Evolutionary conservation across 106 monocot species (phyloP), one percentile per base, ranked within the genome.

Genomic region (Vanilla planifolia): DNA sequence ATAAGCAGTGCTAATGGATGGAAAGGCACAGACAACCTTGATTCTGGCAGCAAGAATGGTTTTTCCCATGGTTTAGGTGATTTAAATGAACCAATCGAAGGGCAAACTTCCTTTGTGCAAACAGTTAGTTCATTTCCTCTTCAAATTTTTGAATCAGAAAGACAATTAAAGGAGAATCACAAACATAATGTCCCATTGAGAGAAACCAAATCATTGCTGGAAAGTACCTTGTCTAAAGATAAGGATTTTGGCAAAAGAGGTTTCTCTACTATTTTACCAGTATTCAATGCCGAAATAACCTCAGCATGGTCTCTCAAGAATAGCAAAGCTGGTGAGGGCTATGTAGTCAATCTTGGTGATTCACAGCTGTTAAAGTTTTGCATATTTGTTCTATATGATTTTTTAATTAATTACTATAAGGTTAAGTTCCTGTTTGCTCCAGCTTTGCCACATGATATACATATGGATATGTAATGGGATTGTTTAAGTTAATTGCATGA

Each of bases 1-100:
- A 24, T 65, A 50, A 67, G 57, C 23, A 9, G 28, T 58, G 7
- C 27, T 45, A 39, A 37, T 46, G 39, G 37, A 63, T n/a, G n/a
- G n/a, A n/a, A n/a, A n/a, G 60, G 33, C 27, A 23, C 51, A 62
- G 44, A 27, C 37, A 41, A 40, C 14, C 26, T 43, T 17, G 55
- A 59, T 46, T 33, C 42, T 20, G 25, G 13, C 8, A 26, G 45
- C 17, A 47, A 48, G 41, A 50, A 45, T 47, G 9, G 4, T 39
- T 2, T 51, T 14, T 46, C 19, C 37, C 36, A 48, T 14, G 45
- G 21, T 9, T 48, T 72, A 8, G 46, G 30, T 58, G 72, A 73
- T 61, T 50, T 78, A 60, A 84, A 78, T 76, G 73, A 84, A 67
- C 42, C 78, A 22, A 23, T 37, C 5, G 51, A 55, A 65, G 73